These are phyloP conservation scores for Pezizomycotina sp. DNA, from an alignment of 2,329 filamentous ascomycete species.

Conservation along the genomic window DNA sequence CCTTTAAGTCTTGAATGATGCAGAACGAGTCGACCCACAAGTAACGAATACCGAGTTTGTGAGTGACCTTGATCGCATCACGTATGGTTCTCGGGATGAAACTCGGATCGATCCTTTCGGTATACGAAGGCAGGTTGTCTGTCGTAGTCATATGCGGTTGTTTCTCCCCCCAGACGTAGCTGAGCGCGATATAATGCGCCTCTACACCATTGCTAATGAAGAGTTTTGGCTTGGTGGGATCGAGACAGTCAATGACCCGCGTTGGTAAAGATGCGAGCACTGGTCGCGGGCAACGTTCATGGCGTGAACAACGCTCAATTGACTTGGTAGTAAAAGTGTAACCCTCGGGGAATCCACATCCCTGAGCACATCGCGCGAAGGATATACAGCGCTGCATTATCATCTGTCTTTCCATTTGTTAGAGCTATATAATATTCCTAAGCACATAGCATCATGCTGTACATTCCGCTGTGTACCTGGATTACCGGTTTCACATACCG, in stretches of 20 bases:
- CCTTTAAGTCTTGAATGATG: constrained; percentile 25
- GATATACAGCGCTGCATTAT: background rate
- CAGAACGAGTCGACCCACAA: constrained; percentile 28
- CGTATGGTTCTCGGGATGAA: no score
- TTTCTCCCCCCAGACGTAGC: constrained; percentile 3
- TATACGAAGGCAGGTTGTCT: no score
- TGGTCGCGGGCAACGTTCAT: constrained; percentile 1
- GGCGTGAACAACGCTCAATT: background rate
- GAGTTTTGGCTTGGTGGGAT: background rate
- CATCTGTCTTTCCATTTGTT: no score
- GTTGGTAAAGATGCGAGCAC: background rate
- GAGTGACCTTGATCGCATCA: constrained; percentile 24
- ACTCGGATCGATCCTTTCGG: no score
- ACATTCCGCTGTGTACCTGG: no score
- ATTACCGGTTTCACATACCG: no score
- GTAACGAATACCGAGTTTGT: constrained; percentile 22
- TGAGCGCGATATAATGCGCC: constrained; percentile 2
- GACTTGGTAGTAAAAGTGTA: background rate
- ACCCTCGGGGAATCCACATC: background rate
- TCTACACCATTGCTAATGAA: background rate
- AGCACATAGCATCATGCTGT: no score
- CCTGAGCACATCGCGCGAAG: background rate
- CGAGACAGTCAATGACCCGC: constrained; percentile 2
- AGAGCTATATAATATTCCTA: no score
- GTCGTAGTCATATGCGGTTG: constrained; percentile 2